Base-by-base conservation (phyloP, 345 rosid genomes). In the Kandelia obovata region DNA sequence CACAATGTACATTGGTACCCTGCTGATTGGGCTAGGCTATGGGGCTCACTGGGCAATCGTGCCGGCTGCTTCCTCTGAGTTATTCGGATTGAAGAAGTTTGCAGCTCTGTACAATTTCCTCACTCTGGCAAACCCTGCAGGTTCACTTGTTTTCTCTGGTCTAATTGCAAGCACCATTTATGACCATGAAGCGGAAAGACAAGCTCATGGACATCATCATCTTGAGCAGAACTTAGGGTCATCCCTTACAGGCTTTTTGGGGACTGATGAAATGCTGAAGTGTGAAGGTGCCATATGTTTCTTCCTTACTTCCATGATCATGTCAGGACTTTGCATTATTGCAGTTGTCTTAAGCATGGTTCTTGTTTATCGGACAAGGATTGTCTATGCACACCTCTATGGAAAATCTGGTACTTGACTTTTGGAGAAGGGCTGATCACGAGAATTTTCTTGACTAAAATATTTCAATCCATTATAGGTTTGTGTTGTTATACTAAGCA, bases 31-130 rank as follows among this genome's bases (percentile, higher is more conserved):
- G 21, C 92, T 90, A 2, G 96, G 98, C 53, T 92, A 96, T 43
- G 99, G 99, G 17, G 86, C 98, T 20, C 98, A 92, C 52, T 95
- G 98, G 99, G 98, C 98, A 23, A 90, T 96, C 35, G 92, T 92
- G 59, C 99, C 99, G 4, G 99, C 98, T 32, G 83, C 97, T 47
- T 94, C 97, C 52, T 96, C 99, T 0, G 96, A 96, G 86, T 83
- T 96, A 74, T 96, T 96, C 56, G 98, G 99, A 64, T 68, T 96
- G 73, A 92, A 96, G 68, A 96, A 96, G 63, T 90, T 96, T 21
- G 96, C 97, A 53, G 96, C 92, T 34, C 62, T 89, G 62, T 92
- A 92, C 86, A 96, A 96, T 76, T 96, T 96, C 84, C 90, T 96
- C 64, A 90, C 97, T 4, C 83, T 96, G 61, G 98, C 98, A 67